Conservation (phyloP, 257 asterid species). For the Fraxinus excelsior region DNA sequence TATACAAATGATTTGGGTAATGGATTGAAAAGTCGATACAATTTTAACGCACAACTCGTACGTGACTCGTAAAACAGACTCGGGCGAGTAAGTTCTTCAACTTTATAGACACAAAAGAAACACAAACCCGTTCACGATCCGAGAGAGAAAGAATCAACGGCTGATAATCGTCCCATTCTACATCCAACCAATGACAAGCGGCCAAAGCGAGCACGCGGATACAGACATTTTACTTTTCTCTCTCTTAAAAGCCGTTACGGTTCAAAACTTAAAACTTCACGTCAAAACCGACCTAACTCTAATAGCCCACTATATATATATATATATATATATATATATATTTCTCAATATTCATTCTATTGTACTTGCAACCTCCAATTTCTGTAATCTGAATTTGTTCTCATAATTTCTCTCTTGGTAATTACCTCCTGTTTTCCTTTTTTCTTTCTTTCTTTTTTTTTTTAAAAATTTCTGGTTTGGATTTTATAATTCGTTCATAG, state of each 20-base stretch:
- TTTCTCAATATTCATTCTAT: neutral
- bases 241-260: slow-evolving; percentile 24
- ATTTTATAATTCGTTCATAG: neutral
- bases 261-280: slow-evolving; percentile 15
- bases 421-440: neutral
- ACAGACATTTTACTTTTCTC: neutral
- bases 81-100: slow-evolving; percentile 26
- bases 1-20: no score
- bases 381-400: neutral
- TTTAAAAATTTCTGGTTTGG: neutral
- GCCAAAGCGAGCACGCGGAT: slow-evolving; percentile 26
- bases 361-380: no score
- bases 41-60: no score
- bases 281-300: slow-evolving; percentile 21
- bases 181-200: slow-evolving; percentile 24
- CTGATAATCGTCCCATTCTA: slow-evolving; percentile 13
- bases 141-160: slow-evolving; percentile 22
- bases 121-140: slow-evolving; percentile 53
- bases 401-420: neutral
- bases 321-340: slow-evolving; percentile 23
- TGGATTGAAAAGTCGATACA: no score
- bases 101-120: slow-evolving; percentile 40
- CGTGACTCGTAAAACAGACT: slow-evolving; percentile 14
- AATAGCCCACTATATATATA: slow-evolving; percentile 17
- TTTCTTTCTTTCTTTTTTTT: neutral